A percentile compares a stretch with the other conserved stretches of the same genome.
These are phyloP conservation scores for Tetradesmus obliquus DNA, from an alignment of 139 green algal species.

Conservation along the genomic window DNA sequence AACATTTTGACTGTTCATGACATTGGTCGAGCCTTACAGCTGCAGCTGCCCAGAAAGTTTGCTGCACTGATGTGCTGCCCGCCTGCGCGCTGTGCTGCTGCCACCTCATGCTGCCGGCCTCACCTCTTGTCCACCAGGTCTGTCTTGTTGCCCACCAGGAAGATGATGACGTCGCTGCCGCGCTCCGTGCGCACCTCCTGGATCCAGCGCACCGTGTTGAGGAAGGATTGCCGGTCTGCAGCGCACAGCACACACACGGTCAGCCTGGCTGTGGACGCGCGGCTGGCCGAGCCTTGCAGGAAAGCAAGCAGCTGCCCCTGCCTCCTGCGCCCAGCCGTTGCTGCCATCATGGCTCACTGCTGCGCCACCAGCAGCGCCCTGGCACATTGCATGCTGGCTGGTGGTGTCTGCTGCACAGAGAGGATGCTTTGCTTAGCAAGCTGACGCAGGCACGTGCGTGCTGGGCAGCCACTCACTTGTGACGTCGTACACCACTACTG, in stretches of 20 bases:
- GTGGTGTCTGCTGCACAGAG: background rate
- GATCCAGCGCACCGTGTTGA: constrained; percentile 97
- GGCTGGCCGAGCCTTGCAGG: background rate
- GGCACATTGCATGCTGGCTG: too few species aligned
- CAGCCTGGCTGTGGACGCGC: too few species aligned
- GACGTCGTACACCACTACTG: constrained; percentile 99
- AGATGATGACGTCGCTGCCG: constrained; percentile 98
- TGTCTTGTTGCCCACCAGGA: constrained; percentile 99
- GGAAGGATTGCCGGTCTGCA: constrained; percentile 93
- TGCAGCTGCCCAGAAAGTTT: too few species aligned
- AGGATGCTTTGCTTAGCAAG: background rate
- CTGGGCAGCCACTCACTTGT: constrained; percentile 77
- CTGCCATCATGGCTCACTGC: background rate
- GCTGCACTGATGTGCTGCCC: background rate
- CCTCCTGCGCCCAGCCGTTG: background rate
- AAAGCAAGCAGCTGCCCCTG: background rate
- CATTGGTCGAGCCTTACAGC: too few species aligned
- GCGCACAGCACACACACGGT: background rate
- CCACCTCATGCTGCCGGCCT: background rate
- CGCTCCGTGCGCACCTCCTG: constrained; percentile 97
- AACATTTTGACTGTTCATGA: too few species aligned
- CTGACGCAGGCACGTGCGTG: background rate
- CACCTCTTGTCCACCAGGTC: constrained; percentile 96
- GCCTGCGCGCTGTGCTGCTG: background rate
- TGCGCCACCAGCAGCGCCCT: background rate